These are phyloP conservation scores for Sporobolomyces pararoseus DNA, from an alignment of 768 basidiomycete species.

Conservation along the genomic window DNA sequence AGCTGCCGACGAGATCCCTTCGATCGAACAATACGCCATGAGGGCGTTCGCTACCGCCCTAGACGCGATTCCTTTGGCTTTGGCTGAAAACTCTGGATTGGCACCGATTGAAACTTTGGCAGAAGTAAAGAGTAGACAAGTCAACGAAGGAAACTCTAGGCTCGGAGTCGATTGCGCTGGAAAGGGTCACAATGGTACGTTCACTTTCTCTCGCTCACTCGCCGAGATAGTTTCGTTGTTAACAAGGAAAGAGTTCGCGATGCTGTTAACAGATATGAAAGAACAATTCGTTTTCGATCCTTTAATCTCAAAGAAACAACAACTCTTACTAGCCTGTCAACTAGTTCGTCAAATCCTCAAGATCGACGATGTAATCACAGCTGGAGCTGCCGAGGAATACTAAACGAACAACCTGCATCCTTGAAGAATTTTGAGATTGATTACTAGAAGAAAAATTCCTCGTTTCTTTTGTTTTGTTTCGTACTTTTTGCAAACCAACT, in stretches of 20 bases:
- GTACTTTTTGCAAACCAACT: too few relatives aligned
- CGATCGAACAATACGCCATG: slow-evolving; percentile 99
- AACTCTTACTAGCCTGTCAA: slow-evolving; percentile 95
- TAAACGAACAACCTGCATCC: too few relatives aligned
- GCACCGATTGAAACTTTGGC: slow-evolving; percentile 96
- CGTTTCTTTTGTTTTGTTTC: too few relatives aligned
- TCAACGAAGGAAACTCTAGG: slow-evolving; percentile 73
- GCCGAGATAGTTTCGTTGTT: too few relatives aligned
- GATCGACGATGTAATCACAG: slow-evolving; percentile 44
- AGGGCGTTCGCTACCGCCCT: slow-evolving; percentile 95
- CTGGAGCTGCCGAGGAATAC: slow-evolving; percentile 16
- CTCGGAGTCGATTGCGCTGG: slow-evolving; percentile 92
- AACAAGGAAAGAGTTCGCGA: too few relatives aligned
- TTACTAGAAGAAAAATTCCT: too few relatives aligned
- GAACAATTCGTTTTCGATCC: slow-evolving; percentile 95
- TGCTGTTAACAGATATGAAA: slow-evolving; percentile 74
- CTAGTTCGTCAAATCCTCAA: slow-evolving; percentile 50
- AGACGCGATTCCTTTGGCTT: slow-evolving; percentile 88
- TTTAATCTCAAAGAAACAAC: slow-evolving; percentile 92
- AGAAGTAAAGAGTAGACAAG: slow-evolving; percentile 87
- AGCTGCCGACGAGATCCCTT: slow-evolving; percentile 94
- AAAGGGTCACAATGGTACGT: slow-evolving; percentile 75
- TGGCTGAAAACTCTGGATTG: slow-evolving; percentile 96
- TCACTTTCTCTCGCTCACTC: not conserved
- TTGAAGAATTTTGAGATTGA: too few relatives aligned